Evolutionary conservation across 108 stramenopile species (phyloP).

Genomic region (Craspedostauros australis): DNA sequence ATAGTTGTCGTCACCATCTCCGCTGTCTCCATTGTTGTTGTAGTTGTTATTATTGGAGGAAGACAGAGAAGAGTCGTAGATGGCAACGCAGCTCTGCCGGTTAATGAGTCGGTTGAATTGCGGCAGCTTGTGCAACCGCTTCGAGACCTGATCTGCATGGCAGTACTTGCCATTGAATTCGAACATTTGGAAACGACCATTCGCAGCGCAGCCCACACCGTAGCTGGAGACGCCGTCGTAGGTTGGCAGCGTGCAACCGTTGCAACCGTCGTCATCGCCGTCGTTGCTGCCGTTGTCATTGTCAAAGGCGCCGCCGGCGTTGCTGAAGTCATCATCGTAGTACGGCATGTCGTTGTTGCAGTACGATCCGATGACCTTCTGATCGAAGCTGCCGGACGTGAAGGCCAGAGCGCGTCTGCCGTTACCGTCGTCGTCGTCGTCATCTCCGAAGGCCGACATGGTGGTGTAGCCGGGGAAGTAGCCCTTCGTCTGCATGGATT

Average conservation of each 20-base stretch:
- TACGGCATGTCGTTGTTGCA: too few species aligned
- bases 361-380: too few species aligned
- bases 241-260: background rate
- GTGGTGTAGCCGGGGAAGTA: constrained; percentile 8
- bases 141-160: background rate
- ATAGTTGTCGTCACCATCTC: background rate
- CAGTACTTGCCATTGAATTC: constrained; percentile 20
- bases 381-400: too few species aligned
- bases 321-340: too few species aligned
- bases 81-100: constrained; percentile 2
- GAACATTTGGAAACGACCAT: constrained; percentile 14
- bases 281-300: background rate
- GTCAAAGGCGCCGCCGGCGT: too few species aligned
- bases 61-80: background rate
- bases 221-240: constrained; percentile 16
- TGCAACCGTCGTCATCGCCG: background rate
- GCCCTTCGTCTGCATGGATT: constrained; percentile 10
- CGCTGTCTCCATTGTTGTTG: constrained; percentile 7
- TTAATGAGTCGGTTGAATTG: constrained; percentile 10
- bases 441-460: background rate
- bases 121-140: background rate
- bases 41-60: background rate
- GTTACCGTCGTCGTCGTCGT: constrained; percentile 12
- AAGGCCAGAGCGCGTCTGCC: too few species aligned
- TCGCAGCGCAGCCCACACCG: constrained; percentile 7